phyloP scores from a whole-genome alignment of 2,329 filamentous ascomycete genomes.

The Gyromitra esculenta region DNA sequence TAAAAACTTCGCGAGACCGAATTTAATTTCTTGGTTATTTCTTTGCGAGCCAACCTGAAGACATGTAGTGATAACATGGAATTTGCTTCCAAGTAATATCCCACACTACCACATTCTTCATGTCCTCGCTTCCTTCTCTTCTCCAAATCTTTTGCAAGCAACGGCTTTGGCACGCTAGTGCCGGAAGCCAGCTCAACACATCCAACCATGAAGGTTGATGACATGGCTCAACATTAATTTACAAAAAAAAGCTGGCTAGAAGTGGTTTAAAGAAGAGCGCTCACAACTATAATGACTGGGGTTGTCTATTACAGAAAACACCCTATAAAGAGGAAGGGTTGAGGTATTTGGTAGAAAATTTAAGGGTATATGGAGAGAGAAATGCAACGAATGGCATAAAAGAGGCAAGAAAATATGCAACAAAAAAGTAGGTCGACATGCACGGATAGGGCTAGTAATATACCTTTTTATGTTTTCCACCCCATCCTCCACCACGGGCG shows the following conservation, averaged over 20 bases:
- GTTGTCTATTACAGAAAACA: slow-evolving; percentile 1
- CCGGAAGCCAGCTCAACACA: slow-evolving; percentile 22
- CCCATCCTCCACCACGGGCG: slow-evolving; percentile 48
- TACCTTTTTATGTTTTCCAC: slow-evolving; percentile 54
- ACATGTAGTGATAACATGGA: slow-evolving; percentile 15
- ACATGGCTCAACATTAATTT: slow-evolving; percentile 48
- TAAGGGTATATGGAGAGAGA: slow-evolving; percentile 39
- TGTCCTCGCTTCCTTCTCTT: slow-evolving; percentile 11
- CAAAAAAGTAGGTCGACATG: slow-evolving; percentile 44
- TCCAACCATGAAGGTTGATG: slow-evolving; percentile 18
- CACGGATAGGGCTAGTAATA: slow-evolving; percentile 47
- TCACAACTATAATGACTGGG: slow-evolving; percentile 33
- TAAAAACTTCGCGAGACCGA: background rate
- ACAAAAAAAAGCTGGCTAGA: slow-evolving; percentile 32
- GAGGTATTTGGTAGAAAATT: slow-evolving; percentile 22
- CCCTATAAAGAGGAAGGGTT: slow-evolving; percentile 4
- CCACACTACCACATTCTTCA: slow-evolving; percentile 16
- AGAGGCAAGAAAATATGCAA: slow-evolving; percentile 23
- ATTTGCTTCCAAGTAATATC: slow-evolving; percentile 34
- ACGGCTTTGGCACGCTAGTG: slow-evolving; percentile 19
- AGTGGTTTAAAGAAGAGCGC: slow-evolving; percentile 8
- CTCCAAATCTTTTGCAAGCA: slow-evolving; percentile 10
- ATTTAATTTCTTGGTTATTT: slow-evolving; percentile 29
- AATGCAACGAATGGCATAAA: slow-evolving; percentile 27
- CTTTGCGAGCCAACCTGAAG: slow-evolving; percentile 17